Evolutionary conservation across 768 basidiomycete genomes (phyloP), one percentile per base, ranked within the genome.

Genomic region (Boletus pseudo-olivaceus): DNA sequence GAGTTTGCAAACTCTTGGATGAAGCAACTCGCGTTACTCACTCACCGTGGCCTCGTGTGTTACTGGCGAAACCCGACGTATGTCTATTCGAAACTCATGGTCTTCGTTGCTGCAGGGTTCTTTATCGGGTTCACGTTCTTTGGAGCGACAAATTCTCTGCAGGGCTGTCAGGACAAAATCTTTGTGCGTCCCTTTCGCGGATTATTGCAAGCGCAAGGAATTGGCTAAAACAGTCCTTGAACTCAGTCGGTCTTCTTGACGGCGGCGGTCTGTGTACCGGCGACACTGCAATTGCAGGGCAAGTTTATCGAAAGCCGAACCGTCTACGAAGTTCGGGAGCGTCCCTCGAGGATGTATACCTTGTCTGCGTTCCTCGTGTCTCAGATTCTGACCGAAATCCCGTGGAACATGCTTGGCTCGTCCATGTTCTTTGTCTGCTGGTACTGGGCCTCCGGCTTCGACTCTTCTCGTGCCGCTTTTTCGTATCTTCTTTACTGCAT

Each of bases 251-350:
- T 82, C 40, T 82, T 78, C 67, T 77, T 83, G 75, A 68, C 69
- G 5, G 75, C 74, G 9, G 73, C 81, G 48, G 41, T 68, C 26
- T 51, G 61, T 63, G 75, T 79, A 1, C 76, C 82, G 4, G 68
- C 84, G 30, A 73, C 78, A 4, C 81, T 83, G 59, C 84, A 87
- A 62, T 71, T 85, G 1, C 84, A 84, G 62, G 73, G 79, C 9
- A 78, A 78, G 34, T 85, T 80, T 70, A 75, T 87, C 49, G 67
- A 71, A 9, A 76, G 77, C 58, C 79, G 84, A 26, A 73, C 66
- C 6, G 70, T 88, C 34, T 87, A 84, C 57, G 82, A 85, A 58
- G 75, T 83, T 47, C 78, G 85, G 35, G 85, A 88, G 67, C 74
- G 80, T 5, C 81, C 84, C 0, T 82, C 81, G 44, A 73, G 78